Conservation (phyloP, 306 rosid species). For the Sindora glabra region DNA sequence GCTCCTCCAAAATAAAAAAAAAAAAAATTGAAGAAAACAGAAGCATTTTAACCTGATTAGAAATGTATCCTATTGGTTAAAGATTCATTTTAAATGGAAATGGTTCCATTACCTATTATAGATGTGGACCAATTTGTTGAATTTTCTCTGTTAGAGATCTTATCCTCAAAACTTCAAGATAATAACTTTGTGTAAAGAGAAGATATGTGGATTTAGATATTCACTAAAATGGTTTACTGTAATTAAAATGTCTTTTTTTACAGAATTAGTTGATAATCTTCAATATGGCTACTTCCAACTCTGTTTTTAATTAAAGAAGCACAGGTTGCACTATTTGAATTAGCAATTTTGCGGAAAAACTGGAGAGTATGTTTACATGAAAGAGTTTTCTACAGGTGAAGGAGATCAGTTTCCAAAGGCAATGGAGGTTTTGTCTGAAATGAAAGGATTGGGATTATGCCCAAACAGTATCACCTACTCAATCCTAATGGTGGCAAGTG, state of each 20-base stretch:
- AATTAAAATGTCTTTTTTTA: not conserved
- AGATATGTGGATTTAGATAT: not conserved
- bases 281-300: not conserved
- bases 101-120: not conserved
- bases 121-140: not conserved
- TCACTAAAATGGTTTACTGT: not conserved
- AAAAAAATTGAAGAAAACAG: not conserved
- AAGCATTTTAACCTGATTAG: not conserved
- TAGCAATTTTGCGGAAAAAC: constrained; percentile 14
- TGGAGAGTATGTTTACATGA: constrained; percentile 4
- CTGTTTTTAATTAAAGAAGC: not conserved
- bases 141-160: not conserved
- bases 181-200: not conserved
- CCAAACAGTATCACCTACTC: constrained; percentile 90
- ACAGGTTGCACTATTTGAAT: constrained; percentile 2
- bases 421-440: constrained; percentile 68
- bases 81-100: not conserved
- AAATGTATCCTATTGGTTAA: not conserved
- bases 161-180: not conserved
- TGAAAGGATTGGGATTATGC: constrained; percentile 65
- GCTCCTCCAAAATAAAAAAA: not conserved
- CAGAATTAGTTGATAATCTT: not conserved
- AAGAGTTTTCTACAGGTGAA: constrained; percentile 53
- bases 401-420: constrained; percentile 85
- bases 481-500: constrained; percentile 72